phyloP scores from a whole-genome alignment of 306 rosid genomes.

The Acacia melanoxylon region DNA sequence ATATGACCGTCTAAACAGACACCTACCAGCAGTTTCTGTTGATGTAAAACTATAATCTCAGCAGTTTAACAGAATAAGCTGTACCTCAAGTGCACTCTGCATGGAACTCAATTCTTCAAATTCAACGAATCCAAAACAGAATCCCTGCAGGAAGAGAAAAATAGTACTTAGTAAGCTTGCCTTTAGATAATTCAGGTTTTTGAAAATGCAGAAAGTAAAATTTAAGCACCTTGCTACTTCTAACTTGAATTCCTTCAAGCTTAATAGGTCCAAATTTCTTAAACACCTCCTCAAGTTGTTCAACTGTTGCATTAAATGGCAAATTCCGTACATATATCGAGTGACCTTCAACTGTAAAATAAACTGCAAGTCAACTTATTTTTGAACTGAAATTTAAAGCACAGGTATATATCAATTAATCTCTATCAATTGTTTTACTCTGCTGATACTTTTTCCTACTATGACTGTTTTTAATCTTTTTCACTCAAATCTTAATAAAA shows the following conservation, averaged over 20 bases:
- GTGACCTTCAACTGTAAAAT: conserved; percentile 77
- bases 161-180: conserved; percentile 31
- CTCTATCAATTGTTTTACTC: background rate
- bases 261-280: conserved; percentile 92
- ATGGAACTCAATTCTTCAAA: conserved; percentile 69
- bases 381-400: conserved; percentile 32
- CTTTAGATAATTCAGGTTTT: conserved; percentile 28
- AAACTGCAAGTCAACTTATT: conserved; percentile 28
- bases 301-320: conserved; percentile 87
- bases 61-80: background rate
- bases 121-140: conserved; percentile 97
- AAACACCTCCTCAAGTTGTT: conserved; percentile 84
- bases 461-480: conserved; percentile 17
- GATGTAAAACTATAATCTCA: background rate
- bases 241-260: conserved; percentile 92
- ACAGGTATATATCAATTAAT: background rate
- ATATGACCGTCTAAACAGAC: background rate
- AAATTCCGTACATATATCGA: conserved; percentile 88
- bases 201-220: conserved; percentile 23
- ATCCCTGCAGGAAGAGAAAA: conserved; percentile 71
- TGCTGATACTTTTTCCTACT: background rate
- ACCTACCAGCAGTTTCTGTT: background rate
- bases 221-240: conserved; percentile 69
- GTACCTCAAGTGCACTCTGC: conserved; percentile 88
- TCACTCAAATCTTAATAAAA: conserved; percentile 16